These are phyloP conservation scores for Glomus cerebriforme DNA, from an alignment of 192 early-diverging fungal species.

Conservation along the genomic window DNA sequence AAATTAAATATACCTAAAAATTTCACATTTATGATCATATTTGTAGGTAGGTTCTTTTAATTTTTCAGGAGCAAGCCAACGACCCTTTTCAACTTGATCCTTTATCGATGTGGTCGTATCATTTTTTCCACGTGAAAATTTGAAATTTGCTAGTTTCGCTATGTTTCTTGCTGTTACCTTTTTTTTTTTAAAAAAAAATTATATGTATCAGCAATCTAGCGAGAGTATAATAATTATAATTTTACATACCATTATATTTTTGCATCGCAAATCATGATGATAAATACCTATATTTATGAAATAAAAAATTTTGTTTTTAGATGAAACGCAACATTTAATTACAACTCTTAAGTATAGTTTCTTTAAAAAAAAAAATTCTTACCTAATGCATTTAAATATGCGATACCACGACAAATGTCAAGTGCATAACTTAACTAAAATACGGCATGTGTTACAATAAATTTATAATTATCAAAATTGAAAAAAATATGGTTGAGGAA, in stretches of 20 bases:
- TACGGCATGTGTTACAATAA: too few relatives aligned
- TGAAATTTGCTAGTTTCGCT: conserved; percentile 27
- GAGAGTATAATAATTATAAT: too few relatives aligned
- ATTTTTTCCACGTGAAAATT: background rate
- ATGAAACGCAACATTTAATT: too few relatives aligned
- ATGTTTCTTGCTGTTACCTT: conserved; percentile 10
- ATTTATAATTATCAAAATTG: background rate
- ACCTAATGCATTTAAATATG: background rate
- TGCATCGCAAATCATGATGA: conserved; percentile 26
- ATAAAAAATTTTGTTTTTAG: too few relatives aligned
- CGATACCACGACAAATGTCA: conserved; percentile 29
- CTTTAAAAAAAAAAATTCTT: too few relatives aligned
- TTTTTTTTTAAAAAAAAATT: background rate
- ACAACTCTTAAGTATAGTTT: too few relatives aligned
- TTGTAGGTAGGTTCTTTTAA: background rate
- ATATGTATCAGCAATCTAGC: background rate
- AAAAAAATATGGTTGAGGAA: background rate
- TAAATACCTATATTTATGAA: background rate
- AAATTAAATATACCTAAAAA: background rate
- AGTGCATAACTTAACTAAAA: background rate
- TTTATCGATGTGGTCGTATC: background rate
- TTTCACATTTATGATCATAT: conserved; percentile 30
- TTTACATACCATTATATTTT: conserved; percentile 24
- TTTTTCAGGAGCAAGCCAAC: conserved; percentile 32
- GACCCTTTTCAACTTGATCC: background rate